A percentile compares a stretch with the other conserved stretches of the same genome.
Conservation (phyloP, 768 basidiomycete genomes). For the Termitomyces titanicus region DNA sequence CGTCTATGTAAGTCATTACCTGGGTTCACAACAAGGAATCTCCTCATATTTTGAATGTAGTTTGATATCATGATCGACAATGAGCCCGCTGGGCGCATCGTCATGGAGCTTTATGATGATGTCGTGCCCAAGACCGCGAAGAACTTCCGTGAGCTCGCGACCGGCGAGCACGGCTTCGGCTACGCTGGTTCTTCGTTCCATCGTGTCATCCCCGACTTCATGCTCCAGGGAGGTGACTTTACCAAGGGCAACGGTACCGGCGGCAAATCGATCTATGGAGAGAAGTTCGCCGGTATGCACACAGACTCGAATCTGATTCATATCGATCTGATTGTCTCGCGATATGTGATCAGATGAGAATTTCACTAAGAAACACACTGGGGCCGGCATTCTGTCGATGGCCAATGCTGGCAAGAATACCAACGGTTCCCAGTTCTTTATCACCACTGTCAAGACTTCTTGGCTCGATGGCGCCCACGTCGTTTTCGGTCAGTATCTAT, state of each 20-base stretch:
- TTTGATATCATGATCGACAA: conserved; percentile 60
- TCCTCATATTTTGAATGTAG: conserved; percentile 27
- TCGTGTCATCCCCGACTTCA: conserved; percentile 79
- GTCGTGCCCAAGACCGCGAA: conserved; percentile 68
- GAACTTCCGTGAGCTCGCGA: conserved; percentile 91
- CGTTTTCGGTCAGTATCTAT: conserved; percentile 66
- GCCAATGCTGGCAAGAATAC: conserved; percentile 82
- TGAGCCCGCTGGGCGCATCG: conserved; percentile 49
- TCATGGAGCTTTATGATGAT: conserved; percentile 85
- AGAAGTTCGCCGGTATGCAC: conserved; percentile 57
- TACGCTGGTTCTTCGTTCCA: conserved; percentile 73
- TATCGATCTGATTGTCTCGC: conserved; percentile 1
- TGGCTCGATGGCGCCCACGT: conserved; percentile 86
- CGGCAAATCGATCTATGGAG: conserved; percentile 77
- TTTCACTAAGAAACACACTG: conserved; percentile 71
- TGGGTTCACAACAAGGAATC: background rate
- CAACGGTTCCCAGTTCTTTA: conserved; percentile 88
- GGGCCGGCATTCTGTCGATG: conserved; percentile 68
- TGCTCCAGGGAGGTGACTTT: conserved; percentile 93
- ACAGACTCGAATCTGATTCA: background rate
- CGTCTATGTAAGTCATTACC: background rate
- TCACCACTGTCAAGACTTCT: conserved; percentile 72
- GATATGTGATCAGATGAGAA: conserved; percentile 65
- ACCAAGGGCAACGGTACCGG: conserved; percentile 69
- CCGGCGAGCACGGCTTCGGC: conserved; percentile 69